Evolutionary conservation across 441 rosid species (phyloP), one percentile per base, ranked within the genome.

Genomic region (Pelargonium myrrhifolium): DNA sequence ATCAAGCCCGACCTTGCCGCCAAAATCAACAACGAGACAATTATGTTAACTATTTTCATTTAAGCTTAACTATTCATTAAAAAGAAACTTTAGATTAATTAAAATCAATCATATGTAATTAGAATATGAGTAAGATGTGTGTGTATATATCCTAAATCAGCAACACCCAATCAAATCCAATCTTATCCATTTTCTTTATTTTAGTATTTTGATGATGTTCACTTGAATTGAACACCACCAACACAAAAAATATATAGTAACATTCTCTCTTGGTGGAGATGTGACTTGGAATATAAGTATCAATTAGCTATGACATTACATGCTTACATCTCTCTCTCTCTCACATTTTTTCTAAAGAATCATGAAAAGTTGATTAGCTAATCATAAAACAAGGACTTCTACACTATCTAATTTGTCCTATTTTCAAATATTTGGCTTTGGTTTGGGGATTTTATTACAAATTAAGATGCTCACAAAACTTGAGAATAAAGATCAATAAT

Each of bases 261-360:
- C 60, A 53, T 53, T 53, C 59, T 53, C 60, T 53, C 22, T 53
- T 53, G 60, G 60, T 53, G 60, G 60, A 53, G 60, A 53, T 53
- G 24, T 53, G 60, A 53, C 60, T 6, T 53, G 60, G 60, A 53
- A n/a, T n/a, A 53, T 53, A 17, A 22, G 10, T 21, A 53, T 53
- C 17, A 51, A 51, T n/a, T 53, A 53, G 59, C 59, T 21, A 53
- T 53, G 59, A 53, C 59, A 53, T 15, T 51, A 51, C 58, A 51
- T 51, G 20, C 58, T 53, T 53, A 53, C 22, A 17, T 18, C 60
- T n/a, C n/a, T n/a, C n/a, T n/a, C n/a, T n/a, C n/a, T n/a, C n/a
- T n/a, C n/a, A n/a, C n/a, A n/a, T n/a, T n/a, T n/a, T n/a, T 18
- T 8, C 20, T 3, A 18, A 9, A 22, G 60, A 53, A 53, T 53